phyloP scores from a whole-genome alignment of 2,329 filamentous ascomycete genomes.

The Trichoderma sp. region DNA sequence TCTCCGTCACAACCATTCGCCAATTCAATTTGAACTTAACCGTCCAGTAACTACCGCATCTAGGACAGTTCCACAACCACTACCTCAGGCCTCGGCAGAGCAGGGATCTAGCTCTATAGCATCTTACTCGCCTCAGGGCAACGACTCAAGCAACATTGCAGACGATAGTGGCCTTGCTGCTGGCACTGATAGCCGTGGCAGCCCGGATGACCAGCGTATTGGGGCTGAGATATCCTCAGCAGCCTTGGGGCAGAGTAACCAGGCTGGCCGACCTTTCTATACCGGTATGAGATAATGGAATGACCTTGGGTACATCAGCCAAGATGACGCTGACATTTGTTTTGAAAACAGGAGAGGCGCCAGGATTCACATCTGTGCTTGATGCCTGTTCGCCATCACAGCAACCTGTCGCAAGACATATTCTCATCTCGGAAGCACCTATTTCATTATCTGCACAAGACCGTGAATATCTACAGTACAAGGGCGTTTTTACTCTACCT shows the following conservation, averaged over 20 bases:
- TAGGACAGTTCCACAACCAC: not conserved
- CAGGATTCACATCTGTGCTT: not conserved
- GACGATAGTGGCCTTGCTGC: not conserved
- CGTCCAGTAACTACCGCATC: not conserved
- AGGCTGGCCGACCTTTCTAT: not conserved
- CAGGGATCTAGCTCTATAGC: not conserved
- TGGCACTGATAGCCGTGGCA: not conserved
- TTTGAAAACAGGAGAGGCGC: not conserved
- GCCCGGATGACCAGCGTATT: not conserved
- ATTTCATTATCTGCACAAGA: not conserved
- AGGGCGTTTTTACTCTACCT: not conserved
- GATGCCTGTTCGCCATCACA: not conserved
- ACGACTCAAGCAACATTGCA: not conserved
- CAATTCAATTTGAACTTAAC: not conserved
- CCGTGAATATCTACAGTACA: not conserved
- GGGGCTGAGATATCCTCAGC: not conserved
- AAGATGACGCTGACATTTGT: not conserved
- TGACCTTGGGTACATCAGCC: no score
- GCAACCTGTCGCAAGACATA: not conserved
- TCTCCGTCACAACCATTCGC: not conserved
- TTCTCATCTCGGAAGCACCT: not conserved
- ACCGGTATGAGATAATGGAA: not conserved
- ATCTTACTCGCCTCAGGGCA: not conserved
- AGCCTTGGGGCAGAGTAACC: not conserved
- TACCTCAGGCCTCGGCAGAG: not conserved